Evolutionary conservation across 441 rosid genomes (phyloP).

Genomic region (Erodium moschatum): DNA sequence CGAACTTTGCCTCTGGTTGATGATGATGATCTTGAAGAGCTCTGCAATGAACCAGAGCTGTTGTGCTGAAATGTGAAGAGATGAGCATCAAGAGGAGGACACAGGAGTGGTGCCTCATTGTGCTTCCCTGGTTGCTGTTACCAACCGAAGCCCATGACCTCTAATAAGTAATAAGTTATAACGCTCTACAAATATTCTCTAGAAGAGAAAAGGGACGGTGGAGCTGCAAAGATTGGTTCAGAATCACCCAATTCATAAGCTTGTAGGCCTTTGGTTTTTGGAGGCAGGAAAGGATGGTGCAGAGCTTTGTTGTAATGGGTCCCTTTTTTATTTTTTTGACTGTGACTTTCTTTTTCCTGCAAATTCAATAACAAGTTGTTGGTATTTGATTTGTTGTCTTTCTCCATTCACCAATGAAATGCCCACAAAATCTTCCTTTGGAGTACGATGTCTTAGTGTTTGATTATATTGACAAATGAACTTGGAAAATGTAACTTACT

Average conservation of each 20-base stretch:
- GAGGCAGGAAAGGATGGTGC: constrained; percentile 1
- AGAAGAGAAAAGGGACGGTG: neutral
- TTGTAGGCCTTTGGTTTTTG: neutral
- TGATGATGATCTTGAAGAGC: neutral
- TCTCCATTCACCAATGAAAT: neutral
- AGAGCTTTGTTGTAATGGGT: neutral
- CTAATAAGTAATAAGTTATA: neutral
- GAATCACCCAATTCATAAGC: neutral
- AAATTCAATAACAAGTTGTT: neutral
- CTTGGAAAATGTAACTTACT: too few relatives aligned
- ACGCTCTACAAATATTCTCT: neutral
- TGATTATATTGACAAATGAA: too few relatives aligned
- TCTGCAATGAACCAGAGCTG: neutral
- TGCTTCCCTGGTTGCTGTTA: neutral
- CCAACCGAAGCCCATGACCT: neutral
- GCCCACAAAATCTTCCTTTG: neutral
- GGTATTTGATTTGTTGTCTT: neutral
- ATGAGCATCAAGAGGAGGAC: neutral
- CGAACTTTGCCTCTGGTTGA: neutral
- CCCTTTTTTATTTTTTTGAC: neutral
- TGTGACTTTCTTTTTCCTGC: neutral
- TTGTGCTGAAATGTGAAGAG: neutral
- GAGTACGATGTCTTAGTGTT: too few relatives aligned
- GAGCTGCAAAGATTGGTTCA: constrained; percentile 3
- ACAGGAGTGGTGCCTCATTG: neutral